Evolutionary conservation across 495 filamentous ascomycete species (phyloP).

Genomic region (Choiromyces venosus): DNA sequence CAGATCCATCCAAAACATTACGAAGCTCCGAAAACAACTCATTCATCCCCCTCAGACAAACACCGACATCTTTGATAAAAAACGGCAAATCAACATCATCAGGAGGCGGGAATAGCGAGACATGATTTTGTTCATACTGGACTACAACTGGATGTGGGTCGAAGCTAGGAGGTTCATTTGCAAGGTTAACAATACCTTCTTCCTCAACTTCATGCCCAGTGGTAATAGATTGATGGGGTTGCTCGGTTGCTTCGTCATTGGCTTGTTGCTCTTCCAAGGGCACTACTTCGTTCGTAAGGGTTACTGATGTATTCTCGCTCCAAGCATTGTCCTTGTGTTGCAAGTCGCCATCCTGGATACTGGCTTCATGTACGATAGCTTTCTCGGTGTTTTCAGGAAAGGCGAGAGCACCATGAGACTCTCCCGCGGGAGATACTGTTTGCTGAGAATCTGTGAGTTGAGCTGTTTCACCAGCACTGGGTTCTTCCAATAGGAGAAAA

Average conservation of each 20-base stretch:
- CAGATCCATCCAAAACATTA: constrained; percentile 35
- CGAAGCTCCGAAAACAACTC: constrained; percentile 36
- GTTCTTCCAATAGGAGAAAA: background rate
- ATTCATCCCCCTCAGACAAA: constrained; percentile 35
- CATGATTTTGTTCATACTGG: constrained; percentile 35
- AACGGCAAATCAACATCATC: constrained; percentile 33
- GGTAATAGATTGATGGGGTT: constrained; percentile 7
- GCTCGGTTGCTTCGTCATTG: constrained; percentile 17
- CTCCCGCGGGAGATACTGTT: background rate
- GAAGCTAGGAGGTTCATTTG: constrained; percentile 18
- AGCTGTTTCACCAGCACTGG: background rate
- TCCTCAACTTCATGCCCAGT: constrained; percentile 15
- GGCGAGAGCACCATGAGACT: background rate
- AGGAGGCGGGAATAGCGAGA: constrained; percentile 35
- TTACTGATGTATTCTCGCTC: constrained; percentile 36
- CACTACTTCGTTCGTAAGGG: constrained; percentile 29
- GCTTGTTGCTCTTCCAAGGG: constrained; percentile 27
- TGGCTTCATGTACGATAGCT: background rate
- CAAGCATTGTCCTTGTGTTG: constrained; percentile 27
- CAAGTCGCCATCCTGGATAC: constrained; percentile 23
- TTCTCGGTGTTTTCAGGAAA: background rate
- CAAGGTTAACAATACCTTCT: constrained; percentile 12
- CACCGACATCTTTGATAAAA: constrained; percentile 30
- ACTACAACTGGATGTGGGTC: constrained; percentile 36
- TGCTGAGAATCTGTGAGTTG: background rate